A percentile compares a stretch with the other conserved stretches of the same genome.
These are phyloP conservation scores for Zoysia matrella DNA, from an alignment of 202 grass and related monocot species.

Conservation along the genomic window DNA sequence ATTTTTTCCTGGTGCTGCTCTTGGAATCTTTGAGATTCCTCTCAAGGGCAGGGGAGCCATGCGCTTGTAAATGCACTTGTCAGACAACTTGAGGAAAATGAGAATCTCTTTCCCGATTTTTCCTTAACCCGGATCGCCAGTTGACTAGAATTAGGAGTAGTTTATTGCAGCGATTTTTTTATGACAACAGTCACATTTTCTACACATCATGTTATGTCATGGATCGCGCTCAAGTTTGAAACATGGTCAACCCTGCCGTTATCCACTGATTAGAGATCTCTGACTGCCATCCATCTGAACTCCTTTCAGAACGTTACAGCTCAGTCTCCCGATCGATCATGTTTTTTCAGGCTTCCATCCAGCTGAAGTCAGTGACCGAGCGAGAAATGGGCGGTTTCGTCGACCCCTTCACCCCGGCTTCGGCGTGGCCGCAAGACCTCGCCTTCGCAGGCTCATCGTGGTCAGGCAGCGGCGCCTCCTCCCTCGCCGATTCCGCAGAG, in stretches of 20 bases:
- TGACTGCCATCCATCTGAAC: neutral
- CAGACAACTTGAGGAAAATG: constrained; percentile 6
- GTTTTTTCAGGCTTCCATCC: constrained; percentile 3
- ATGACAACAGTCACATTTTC: neutral
- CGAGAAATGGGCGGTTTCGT: constrained; percentile 56
- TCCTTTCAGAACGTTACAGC: neutral
- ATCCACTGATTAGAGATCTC: no score
- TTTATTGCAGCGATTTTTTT: neutral
- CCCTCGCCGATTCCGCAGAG: constrained; percentile 2
- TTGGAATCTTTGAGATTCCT: constrained; percentile 35
- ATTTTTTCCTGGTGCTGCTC: no score
- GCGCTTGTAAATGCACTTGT: constrained; percentile 12
- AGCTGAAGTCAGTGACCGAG: neutral
- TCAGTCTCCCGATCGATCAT: neutral
- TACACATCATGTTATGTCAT: neutral
- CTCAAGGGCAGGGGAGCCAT: neutral
- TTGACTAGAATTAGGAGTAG: neutral
- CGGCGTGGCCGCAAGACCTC: constrained; percentile 44
- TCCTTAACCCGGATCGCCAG: neutral
- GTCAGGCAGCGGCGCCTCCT: neutral
- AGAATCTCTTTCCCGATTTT: neutral
- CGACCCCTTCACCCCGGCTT: constrained; percentile 40
- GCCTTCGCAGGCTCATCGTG: constrained; percentile 42
- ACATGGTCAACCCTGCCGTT: neutral
- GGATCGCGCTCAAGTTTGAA: constrained; percentile 36